These are phyloP conservation scores for Amylocystis lapponica DNA, from an alignment of 768 basidiomycete genomes.

Conservation along the genomic window DNA sequence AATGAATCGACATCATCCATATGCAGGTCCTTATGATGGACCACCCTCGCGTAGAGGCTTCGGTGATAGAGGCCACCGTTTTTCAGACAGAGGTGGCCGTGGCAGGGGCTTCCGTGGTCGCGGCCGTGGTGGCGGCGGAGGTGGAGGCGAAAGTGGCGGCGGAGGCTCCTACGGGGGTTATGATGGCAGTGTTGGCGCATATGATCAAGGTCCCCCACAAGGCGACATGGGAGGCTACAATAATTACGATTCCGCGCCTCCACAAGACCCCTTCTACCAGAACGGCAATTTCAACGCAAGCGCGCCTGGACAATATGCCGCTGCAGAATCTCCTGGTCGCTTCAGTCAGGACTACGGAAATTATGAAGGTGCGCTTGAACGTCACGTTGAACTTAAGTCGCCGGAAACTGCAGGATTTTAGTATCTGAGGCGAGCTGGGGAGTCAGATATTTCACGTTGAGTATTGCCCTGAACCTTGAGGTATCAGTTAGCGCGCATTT, in stretches of 20 bases:
- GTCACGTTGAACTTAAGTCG: slow-evolving; percentile 49
- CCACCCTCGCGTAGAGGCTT: slow-evolving; percentile 56
- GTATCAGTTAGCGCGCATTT: slow-evolving; percentile 8
- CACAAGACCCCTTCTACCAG: slow-evolving; percentile 66
- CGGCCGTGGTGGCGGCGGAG: slow-evolving; percentile 22
- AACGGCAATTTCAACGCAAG: slow-evolving; percentile 54
- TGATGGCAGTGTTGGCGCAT: slow-evolving; percentile 45
- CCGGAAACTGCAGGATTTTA: background rate
- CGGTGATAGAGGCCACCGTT: slow-evolving; percentile 67
- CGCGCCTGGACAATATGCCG: slow-evolving; percentile 46
- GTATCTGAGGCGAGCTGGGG: slow-evolving; percentile 9
- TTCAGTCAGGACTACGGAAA: slow-evolving; percentile 57
- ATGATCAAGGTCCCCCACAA: slow-evolving; percentile 63
- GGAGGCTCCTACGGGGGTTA: slow-evolving; percentile 43
- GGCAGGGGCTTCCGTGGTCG: slow-evolving; percentile 46
- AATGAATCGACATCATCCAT: slow-evolving; percentile 92
- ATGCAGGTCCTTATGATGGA: slow-evolving; percentile 62
- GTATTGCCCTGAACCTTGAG: slow-evolving; percentile 3
- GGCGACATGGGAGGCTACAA: slow-evolving; percentile 61
- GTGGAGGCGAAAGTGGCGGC: slow-evolving; percentile 20
- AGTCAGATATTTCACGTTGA: slow-evolving; percentile 1
- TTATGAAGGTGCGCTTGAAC: slow-evolving; percentile 82
- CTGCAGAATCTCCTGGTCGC: slow-evolving; percentile 40
- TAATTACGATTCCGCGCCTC: slow-evolving; percentile 55
- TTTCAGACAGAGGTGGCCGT: slow-evolving; percentile 53